These are phyloP conservation scores for Echites panduratus DNA, from an alignment of 257 asterid genomes.

Conservation along the genomic window DNA sequence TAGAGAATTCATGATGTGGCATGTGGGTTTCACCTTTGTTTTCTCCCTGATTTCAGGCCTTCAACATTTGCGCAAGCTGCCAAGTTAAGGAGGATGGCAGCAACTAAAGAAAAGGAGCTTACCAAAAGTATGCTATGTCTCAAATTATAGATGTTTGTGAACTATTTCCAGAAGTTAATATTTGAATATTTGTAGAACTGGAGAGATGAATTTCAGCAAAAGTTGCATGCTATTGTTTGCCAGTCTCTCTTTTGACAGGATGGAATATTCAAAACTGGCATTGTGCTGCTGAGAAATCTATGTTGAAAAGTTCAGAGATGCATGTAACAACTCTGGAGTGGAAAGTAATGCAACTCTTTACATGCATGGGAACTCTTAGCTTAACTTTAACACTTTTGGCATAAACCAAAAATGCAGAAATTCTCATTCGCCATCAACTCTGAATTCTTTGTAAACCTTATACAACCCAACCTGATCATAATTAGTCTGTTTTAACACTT, in stretches of 20 bases:
- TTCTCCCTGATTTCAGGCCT: conserved; percentile 58
- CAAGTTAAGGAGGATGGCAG: conserved; percentile 75
- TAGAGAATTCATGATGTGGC: background rate
- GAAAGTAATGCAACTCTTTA: background rate
- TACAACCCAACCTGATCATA: background rate
- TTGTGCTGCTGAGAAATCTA: background rate
- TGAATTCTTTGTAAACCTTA: background rate
- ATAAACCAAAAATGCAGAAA: background rate
- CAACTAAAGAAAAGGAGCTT: conserved; percentile 90
- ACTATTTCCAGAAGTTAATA: conserved; percentile 3
- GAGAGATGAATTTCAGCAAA: background rate
- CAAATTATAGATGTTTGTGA: background rate
- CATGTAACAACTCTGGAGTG: background rate
- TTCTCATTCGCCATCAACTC: background rate
- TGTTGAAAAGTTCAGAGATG: background rate
- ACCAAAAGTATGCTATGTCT: conserved; percentile 44
- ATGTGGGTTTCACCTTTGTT: background rate
- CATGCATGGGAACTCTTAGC: background rate
- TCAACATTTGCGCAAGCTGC: conserved; percentile 99
- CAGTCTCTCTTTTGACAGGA: background rate
- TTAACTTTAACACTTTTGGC: background rate
- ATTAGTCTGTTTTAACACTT: background rate
- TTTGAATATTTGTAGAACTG: background rate
- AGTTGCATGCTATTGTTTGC: background rate
- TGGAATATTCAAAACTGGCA: background rate